Evolutionary conservation across 106 monocot genomes (phyloP).

Genomic region (Dendrobium officinale): DNA sequence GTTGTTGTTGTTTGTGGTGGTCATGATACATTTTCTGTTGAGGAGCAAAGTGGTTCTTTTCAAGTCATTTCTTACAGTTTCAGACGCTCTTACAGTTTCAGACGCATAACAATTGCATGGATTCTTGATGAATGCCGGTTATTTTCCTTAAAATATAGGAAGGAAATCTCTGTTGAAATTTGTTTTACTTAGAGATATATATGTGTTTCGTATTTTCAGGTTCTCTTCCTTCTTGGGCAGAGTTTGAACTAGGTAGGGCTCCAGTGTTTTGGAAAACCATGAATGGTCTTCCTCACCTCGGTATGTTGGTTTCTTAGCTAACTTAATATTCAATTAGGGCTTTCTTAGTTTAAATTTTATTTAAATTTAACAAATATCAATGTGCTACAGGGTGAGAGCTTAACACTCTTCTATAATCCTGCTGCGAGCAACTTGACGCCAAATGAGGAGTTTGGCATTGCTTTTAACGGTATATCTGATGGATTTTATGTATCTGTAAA

Average conservation of each 20-base stretch:
- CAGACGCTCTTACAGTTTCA: background rate
- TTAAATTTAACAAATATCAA: background rate
- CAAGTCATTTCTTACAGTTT: background rate
- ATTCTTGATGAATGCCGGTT: background rate
- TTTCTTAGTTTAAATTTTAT: background rate
- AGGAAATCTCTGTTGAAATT: background rate
- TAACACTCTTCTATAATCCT: slow-evolving; percentile 88
- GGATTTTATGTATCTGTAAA: background rate
- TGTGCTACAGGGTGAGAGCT: slow-evolving; percentile 57
- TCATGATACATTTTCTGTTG: background rate
- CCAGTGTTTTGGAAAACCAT: slow-evolving; percentile 87
- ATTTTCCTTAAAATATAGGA: background rate
- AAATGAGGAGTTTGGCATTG: slow-evolving; percentile 68
- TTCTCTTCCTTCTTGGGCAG: slow-evolving; percentile 75
- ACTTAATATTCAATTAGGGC: background rate
- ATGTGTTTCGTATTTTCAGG: slow-evolving; percentile 18
- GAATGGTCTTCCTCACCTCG: slow-evolving; percentile 79
- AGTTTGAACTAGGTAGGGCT: slow-evolving; percentile 79
- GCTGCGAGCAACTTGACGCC: slow-evolving; percentile 50
- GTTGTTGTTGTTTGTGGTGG: no score
- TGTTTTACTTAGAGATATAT: background rate
- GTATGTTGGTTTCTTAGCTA: slow-evolving; percentile 29
- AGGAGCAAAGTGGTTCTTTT: background rate
- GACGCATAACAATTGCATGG: background rate
- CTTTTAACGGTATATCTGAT: slow-evolving; percentile 61